A percentile compares a stretch with the other conserved stretches of the same genome.
These are phyloP conservation scores for Allantophomopsis lycopodina DNA, from an alignment of 2,329 filamentous ascomycete species.

Conservation along the genomic window DNA sequence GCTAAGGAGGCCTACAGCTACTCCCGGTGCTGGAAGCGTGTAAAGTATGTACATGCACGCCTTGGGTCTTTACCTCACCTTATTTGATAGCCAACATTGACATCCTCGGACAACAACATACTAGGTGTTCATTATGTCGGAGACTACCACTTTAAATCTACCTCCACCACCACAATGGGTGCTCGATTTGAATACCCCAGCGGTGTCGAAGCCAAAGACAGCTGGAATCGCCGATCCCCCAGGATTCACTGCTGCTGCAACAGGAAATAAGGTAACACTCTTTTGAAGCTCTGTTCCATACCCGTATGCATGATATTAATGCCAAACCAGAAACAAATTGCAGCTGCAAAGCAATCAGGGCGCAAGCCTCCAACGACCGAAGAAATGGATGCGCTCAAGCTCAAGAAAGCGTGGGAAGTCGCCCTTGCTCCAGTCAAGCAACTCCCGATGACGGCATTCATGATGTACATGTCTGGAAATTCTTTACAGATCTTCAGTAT, in stretches of 20 bases:
- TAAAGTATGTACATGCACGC: too few relatives aligned
- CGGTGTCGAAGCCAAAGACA: conserved; percentile 51
- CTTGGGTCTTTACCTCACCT: too few relatives aligned
- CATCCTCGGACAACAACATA: conserved; percentile 1
- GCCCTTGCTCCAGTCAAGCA: conserved; percentile 87
- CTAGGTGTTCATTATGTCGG: conserved; percentile 3
- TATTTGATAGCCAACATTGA: too few relatives aligned
- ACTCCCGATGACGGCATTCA: conserved; percentile 95
- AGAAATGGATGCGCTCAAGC: conserved; percentile 89
- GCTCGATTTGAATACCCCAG: conserved; percentile 59
- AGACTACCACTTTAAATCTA: conserved; percentile 21
- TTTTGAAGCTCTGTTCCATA: conserved; percentile 1
- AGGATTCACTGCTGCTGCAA: conserved; percentile 49
- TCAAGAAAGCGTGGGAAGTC: conserved; percentile 98
- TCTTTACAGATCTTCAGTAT: conserved; percentile 97
- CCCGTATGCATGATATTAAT: not conserved
- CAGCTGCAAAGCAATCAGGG: conserved; percentile 22
- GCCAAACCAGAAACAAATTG: conserved; percentile 22
- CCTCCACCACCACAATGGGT: conserved; percentile 66
- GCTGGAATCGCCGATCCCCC: conserved; percentile 68
- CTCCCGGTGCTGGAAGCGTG: conserved; percentile 3
- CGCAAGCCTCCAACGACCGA: conserved; percentile 60
- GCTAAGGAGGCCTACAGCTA: conserved; percentile 4
- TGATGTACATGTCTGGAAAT: conserved; percentile 99
- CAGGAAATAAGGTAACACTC: conserved; percentile 39